Evolutionary conservation across 441 rosid species (phyloP).

Genomic region (Pelargonium citronellum): DNA sequence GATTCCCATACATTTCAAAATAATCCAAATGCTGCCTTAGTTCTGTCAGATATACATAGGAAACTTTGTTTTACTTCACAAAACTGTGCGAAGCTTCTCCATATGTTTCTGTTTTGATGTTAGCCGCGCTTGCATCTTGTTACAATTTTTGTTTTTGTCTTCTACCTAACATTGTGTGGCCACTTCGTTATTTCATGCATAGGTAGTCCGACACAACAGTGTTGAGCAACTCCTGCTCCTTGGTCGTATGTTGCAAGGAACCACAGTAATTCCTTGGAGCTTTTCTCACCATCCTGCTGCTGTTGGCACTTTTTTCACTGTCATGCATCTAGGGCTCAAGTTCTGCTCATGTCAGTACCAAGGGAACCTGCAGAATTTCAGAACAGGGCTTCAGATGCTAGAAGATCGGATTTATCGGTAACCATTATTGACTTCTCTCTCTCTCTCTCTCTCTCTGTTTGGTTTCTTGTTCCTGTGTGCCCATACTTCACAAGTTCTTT

Average conservation of each 20-base stretch:
- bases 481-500: not conserved
- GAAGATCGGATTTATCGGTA: conserved; percentile 95
- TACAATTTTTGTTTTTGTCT: conserved; percentile 5
- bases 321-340: conserved; percentile 97
- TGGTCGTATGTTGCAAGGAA: conserved; percentile 90
- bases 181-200: conserved; percentile 19
- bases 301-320: conserved; percentile 86
- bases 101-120: not conserved
- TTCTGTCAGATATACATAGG: conserved; percentile 3
- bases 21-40: not conserved
- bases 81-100: not conserved
- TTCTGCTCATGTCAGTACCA: conserved; percentile 81
- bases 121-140: not conserved
- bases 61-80: conserved; percentile 2
- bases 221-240: conserved; percentile 92
- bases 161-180: conserved; percentile 15
- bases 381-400: conserved; percentile 78
- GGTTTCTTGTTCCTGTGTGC: not conserved
- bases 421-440: conserved; percentile 23
- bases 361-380: conserved; percentile 79
- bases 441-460: conserved; percentile 14
- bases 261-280: conserved; percentile 76
- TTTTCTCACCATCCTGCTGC: conserved; percentile 98
- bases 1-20: not conserved
- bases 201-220: conserved; percentile 91